Conservation (phyloP, 2,329 filamentous ascomycete genomes). For the Gnomoniopsis sp. region DNA sequence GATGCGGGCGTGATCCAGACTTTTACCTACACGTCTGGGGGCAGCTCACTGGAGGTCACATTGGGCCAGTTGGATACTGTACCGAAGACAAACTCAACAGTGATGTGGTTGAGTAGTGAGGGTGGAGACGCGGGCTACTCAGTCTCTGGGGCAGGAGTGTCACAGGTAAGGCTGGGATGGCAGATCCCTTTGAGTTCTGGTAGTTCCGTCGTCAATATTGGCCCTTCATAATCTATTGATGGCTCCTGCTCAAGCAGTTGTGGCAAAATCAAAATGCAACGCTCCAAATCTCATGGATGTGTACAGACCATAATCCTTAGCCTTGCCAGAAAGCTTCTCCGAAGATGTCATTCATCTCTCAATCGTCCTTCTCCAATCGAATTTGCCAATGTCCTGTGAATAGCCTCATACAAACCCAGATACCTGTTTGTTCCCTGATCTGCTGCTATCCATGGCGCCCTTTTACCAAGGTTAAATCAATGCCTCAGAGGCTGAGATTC, state of each 20-base stretch:
- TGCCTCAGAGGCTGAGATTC: background rate
- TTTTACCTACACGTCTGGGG: constrained; percentile 31
- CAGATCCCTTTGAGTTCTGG: constrained; percentile 24
- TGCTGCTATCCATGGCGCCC: background rate
- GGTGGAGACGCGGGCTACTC: constrained; percentile 23
- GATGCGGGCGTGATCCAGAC: constrained; percentile 41
- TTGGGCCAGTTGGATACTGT: constrained; percentile 28
- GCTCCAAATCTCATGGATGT: background rate
- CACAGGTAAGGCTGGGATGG: constrained; percentile 26
- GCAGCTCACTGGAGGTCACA: constrained; percentile 26
- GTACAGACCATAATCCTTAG: background rate
- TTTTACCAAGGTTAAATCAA: background rate
- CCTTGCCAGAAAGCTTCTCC: too few species aligned
- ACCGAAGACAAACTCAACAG: constrained; percentile 26
- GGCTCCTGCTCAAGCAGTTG: background rate
- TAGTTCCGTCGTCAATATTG: constrained; percentile 18
- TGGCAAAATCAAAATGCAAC: background rate
- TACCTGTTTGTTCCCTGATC: background rate
- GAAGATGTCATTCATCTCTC: too few species aligned
- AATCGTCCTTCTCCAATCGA: too few species aligned
- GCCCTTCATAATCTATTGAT: background rate
- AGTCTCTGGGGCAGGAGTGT: constrained; percentile 21
- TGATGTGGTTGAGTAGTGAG: constrained; percentile 34
- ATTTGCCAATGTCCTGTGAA: too few species aligned
- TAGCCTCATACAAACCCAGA: too few species aligned